Base-by-base conservation (phyloP, 1,139 yeast species). In the Suhomyces chickasaworum region DNA sequence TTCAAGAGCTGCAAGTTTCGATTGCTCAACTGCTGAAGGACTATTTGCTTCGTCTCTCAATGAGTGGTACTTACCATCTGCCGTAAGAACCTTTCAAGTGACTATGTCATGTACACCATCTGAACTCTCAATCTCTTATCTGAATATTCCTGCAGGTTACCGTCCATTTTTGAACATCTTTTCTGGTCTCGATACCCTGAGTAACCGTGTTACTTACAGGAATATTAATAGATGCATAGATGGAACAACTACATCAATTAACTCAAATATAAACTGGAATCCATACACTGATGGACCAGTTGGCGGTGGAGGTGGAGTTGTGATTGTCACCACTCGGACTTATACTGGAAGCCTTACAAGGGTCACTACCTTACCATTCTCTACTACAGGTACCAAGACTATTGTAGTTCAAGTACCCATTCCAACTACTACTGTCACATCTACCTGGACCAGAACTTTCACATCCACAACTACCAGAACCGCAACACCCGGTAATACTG, bases 131-230 rank as follows among this genome's bases (percentile, higher is more conserved):
- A 49, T 63, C 3, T 41, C 43, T 7, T 68, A 59, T 48, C 16
- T 35, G 1, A 59, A 61, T 44, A 46, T 68, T 30, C 71, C 73
- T 5, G 64, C 68, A 3, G 73, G 71, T 5, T 65, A 54, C 51
- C 55, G 71, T 29, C 68, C 69, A n/a, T 68, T 55, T 48, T 49
- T 68, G 34, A 13, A 29, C 15, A 13, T 29, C 3, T 7, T 13
- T 6, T 17, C 65, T 57, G 45, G 8, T 37, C 12, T 33, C 16
- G 9, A 15, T 6, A 12, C 9, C 23, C 21, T 38, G 2, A 33
- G 39, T 20, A 9, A 25, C 30, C 13, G 29, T 8, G 32, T 17
- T 13, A 54, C 25, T 10, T 41, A 35, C 23, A 21, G 17, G n/a
- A 36, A 30, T 16, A n/a, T 20, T 8, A 23, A 34, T 34, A 34